Evolutionary conservation across 2,329 filamentous ascomycete genomes (phyloP), one percentile per base, ranked within the genome.

Genomic region (Sporothrix curviconia): DNA sequence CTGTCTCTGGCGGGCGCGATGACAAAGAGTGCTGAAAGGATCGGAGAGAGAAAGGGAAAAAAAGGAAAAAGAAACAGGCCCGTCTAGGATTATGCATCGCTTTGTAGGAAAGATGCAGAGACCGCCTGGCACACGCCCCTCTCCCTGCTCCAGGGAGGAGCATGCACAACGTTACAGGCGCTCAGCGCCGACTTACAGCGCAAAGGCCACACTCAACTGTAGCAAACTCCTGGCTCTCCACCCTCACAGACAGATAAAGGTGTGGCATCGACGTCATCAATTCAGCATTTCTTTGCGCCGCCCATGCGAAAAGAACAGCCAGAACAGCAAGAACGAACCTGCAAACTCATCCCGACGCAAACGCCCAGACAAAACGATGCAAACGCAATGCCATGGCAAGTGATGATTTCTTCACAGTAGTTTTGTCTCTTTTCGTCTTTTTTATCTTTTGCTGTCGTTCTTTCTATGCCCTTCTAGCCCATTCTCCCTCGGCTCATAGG

Each of bases 191-290:
- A 11, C 11, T 17, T 24, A 8, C 25, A 32, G 37, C 36, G 37
- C 36, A 6, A 8, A 37, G 24, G n/a, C n/a, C n/a, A n/a, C 7
- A 6, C 5, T 32, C 24, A 15, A 4, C 25, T 19, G 25, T 17
- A 19, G 28, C 7, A 34, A 17, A 7, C n/a, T n/a, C n/a, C n/a
- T n/a, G n/a, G 51, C 37, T 30, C 7, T 22, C 32, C n/a, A n/a
- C n/a, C n/a, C n/a, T n/a, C n/a, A n/a, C n/a, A n/a, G 30, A 37
- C 30, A 55, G 40, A 25, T n/a, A 43, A 43, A 49, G n/a, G 34
- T 30, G 43, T n/a, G 53, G 9, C 34, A 39, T 40, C 34, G 32
- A 56, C 53, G 53, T 56, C 53, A 55, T 55, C n/a, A n/a, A n/a
- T n/a, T n/a, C n/a, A n/a, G n/a, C n/a, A n/a, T n/a, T n/a, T n/a